Evolutionary conservation across 164 flowering plant species (phyloP), one percentile per base, ranked within the genome.

Genomic region (Macadamia tetraphylla): DNA sequence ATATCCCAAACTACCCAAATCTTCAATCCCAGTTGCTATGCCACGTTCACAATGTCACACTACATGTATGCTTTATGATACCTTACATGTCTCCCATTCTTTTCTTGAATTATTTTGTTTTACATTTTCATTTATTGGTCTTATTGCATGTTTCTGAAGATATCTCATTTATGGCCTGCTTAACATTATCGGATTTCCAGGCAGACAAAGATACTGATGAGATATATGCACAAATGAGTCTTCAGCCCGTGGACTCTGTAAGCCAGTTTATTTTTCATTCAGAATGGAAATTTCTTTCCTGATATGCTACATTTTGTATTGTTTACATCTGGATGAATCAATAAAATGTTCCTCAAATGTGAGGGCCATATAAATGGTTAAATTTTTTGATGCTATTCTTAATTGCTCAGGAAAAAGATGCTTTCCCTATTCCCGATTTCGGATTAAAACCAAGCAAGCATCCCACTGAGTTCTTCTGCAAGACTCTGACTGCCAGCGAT

Each of bases 181-280:
- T 64, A 62, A 58, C 62, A 11, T 18, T 65, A 62, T 68, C 46
- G 67, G 44, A 62, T 64, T 32, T 60, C 30, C 74, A 95, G 99
- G 96, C 94, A 42, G 99, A 95, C 74, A 92, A 83, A 73, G 99
- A 95, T 8, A 91, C 97, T 1, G 99, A 95, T 77, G 99, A 95
- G 78, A 86, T 95, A 59, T 95, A 81, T 81, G 95, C 99, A 5
- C 99, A 95, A 76, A 93, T 95, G 96, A 89, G 92, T 78, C 98
- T 95, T 73, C 98, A 88, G 77, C 95, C 98, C 2, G 91, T 93
- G 71, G 85, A 86, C 63, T 80, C 96, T 58, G 99, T 95, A 86
- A 87, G 96, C 69, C 70, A 44, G 2, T 9, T 60, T 46, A 30
- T 55, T 58, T 29, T 42, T 29, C 32, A 15, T 48, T 18, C 13